Evolutionary conservation across 2,329 filamentous ascomycete genomes (phyloP), one percentile per base, ranked within the genome.

Genomic region (Lachnellula subtilissima): DNA sequence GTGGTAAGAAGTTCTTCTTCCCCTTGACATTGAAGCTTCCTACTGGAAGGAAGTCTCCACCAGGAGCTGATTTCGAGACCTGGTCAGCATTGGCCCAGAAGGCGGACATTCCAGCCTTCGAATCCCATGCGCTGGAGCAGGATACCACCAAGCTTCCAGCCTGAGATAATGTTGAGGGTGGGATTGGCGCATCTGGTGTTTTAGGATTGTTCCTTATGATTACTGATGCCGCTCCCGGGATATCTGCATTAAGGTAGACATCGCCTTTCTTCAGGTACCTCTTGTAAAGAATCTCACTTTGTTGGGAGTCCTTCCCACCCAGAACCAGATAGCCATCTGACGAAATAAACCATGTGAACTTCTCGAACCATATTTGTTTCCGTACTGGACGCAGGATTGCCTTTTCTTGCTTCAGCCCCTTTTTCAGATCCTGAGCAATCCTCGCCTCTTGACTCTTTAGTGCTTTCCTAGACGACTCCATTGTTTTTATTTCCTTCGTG

Each of bases 1-100:
- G 93, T 0, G 93, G 89, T 37, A 99, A 73, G 64, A 88, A 94
- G 67, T 96, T 96, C 76, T 97, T 97, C 74, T 89, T 88, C 2
- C 92, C 93, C 39, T 83, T 82, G 48, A 97, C 79, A 72, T 86
- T 83, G 70, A 99, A 97, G 60, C 83, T 83, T 17, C 93, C 94
- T 0, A 82, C 78, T 0, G 85, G 82, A 6, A 99, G 73, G 64
- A 89, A 93, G 63, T 95, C 92, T 23, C 93, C 93, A 0, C 82
- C 84, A 0, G 85, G 79, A 0, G 88, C 86, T 36, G 85, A 89
- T 73, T 97, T 97, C 9, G 89, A 91, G 0, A 99, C 90, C 70
- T 97, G 92, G 53, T 93, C 86, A 2, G 89, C 87, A 59, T 87
- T 85, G 0, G 95, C 93, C 94, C 94, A 99, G 87, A 90, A 99